Evolutionary conservation across 306 rosid genomes (phyloP).

Genomic region (Quercus gilva): DNA sequence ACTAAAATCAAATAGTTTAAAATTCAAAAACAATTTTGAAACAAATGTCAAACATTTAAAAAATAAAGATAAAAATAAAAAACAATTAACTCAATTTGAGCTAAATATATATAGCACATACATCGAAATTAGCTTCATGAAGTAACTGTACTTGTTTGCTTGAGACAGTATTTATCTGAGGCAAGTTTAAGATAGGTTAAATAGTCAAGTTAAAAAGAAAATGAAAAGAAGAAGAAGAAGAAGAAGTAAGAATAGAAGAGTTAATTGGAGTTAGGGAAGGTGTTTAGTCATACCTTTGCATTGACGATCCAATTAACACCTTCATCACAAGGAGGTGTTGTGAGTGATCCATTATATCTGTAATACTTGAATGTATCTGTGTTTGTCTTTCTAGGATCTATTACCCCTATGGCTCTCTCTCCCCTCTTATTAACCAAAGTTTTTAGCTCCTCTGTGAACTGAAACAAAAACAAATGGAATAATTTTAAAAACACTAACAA

Average conservation of each 20-base stretch:
- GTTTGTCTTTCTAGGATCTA: slow-evolving; percentile 43
- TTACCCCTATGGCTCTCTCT: slow-evolving; percentile 35
- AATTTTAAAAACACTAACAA: background rate
- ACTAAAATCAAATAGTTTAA: too few species aligned
- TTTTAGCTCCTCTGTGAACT: slow-evolving; percentile 40
- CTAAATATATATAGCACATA: background rate
- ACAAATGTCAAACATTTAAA: background rate
- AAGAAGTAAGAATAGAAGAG: background rate
- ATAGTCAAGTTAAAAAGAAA: too few species aligned
- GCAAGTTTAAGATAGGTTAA: background rate
- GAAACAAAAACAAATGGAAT: background rate
- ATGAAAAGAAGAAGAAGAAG: too few species aligned
- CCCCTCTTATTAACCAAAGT: slow-evolving; percentile 16
- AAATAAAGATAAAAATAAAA: background rate
- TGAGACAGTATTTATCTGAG: slow-evolving; percentile 45
- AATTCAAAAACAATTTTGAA: too few species aligned
- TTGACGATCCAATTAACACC: slow-evolving; percentile 69
- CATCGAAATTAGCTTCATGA: background rate
- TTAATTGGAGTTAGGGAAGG: background rate
- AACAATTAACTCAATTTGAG: background rate
- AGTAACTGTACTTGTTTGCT: background rate
- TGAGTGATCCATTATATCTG: slow-evolving; percentile 70
- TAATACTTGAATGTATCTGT: slow-evolving; percentile 43
- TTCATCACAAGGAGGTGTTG: slow-evolving; percentile 74
- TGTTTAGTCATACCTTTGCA: slow-evolving; percentile 36